Conservation (phyloP, 1,284 basidiomycete species). For the Neonothopanus nambi region DNA sequence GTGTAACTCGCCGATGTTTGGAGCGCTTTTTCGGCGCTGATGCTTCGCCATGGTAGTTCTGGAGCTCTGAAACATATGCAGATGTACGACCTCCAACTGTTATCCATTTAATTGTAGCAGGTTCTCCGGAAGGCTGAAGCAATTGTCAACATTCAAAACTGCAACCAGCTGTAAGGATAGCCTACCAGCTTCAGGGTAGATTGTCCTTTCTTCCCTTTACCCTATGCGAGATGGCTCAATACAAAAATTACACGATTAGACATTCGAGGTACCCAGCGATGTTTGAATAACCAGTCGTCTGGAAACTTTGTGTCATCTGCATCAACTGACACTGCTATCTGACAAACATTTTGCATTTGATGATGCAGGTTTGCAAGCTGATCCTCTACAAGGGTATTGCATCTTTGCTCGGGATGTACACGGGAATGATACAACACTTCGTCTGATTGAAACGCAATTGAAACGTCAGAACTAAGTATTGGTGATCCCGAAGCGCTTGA, state of each 20-base stretch:
- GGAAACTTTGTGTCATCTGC: conserved; percentile 77
- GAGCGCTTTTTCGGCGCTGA: not conserved
- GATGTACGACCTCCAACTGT: conserved; percentile 84
- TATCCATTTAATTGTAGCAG: conserved; percentile 75
- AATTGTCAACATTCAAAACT: conserved; percentile 5
- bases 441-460: conserved; percentile 39
- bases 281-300: conserved; percentile 67
- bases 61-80: conserved; percentile 71
- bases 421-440: conserved; percentile 80
- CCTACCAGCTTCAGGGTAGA: conserved; percentile 53
- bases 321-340: conserved; percentile 67
- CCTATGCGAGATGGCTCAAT: conserved; percentile 10
- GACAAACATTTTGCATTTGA: conserved; percentile 60
- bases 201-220: conserved; percentile 63
- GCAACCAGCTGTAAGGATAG: conserved; percentile 16
- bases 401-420: conserved; percentile 76
- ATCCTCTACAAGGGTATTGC: conserved; percentile 52
- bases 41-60: conserved; percentile 30
- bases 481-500: conserved; percentile 18
- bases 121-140: conserved; percentile 63
- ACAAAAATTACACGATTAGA: not conserved
- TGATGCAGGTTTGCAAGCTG: conserved; percentile 58
- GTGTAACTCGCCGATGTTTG: no score
- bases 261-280: conserved; percentile 58
- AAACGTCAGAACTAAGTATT: conserved; percentile 3